Conservation (phyloP, 495 filamentous ascomycete species). For the Wilcoxina mikolae region DNA sequence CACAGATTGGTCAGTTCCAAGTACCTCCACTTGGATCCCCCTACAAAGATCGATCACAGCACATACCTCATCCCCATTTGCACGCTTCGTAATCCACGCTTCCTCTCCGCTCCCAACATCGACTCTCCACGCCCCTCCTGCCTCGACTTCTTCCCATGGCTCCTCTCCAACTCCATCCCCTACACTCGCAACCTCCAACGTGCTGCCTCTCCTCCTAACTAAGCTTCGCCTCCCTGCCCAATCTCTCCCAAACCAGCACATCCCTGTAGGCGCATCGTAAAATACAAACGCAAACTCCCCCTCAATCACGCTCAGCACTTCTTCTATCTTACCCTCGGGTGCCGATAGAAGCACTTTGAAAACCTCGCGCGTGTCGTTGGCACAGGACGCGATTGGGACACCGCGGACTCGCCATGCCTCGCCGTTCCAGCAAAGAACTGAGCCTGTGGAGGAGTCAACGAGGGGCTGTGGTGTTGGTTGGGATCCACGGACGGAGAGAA, state of each 20-base stretch:
- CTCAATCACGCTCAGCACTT: constrained; percentile 47
- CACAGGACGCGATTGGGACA: constrained; percentile 36
- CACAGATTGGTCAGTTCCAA: background rate
- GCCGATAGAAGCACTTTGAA: constrained; percentile 47
- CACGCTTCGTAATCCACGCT: constrained; percentile 11
- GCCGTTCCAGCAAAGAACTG: constrained; percentile 93
- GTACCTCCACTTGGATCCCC: background rate
- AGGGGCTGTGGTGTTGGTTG: constrained; percentile 61
- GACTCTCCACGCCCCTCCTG: constrained; percentile 58
- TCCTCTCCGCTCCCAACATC: constrained; percentile 33
- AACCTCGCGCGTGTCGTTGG: constrained; percentile 65
- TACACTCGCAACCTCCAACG: constrained; percentile 60
- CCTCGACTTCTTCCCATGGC: constrained; percentile 68
- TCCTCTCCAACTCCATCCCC: constrained; percentile 39
- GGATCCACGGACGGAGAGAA: constrained; percentile 69
- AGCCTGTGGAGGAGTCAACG: constrained; percentile 42
- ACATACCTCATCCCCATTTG: background rate
- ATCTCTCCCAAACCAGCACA: constrained; percentile 69
- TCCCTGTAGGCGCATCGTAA: constrained; percentile 46
- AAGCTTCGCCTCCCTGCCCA: constrained; percentile 75
- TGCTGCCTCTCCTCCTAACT: constrained; percentile 36
- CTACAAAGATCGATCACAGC: background rate
- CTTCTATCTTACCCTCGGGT: constrained; percentile 31
- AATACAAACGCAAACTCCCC: constrained; percentile 91
- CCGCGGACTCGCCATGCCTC: constrained; percentile 69